Percentiles rank a stretch among this genome's conserved stretches.
Evolutionary conservation across 306 rosid genomes (phyloP).

Genomic region (Vicia villosa): DNA sequence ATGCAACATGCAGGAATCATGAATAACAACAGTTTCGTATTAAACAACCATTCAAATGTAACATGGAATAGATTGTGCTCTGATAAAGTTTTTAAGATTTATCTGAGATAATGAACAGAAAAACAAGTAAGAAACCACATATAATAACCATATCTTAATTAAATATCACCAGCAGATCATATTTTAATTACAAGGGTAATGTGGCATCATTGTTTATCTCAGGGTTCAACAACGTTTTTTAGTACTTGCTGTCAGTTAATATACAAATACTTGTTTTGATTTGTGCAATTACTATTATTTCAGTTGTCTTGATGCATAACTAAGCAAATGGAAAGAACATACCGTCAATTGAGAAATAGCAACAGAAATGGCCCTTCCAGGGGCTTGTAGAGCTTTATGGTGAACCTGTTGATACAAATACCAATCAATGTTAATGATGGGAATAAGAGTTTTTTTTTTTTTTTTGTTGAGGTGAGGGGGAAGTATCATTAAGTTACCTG

Average conservation of each 20-base stretch:
- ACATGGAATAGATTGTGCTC: too few relatives aligned
- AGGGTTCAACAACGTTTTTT: conserved; percentile 3
- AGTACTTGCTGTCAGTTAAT: not conserved
- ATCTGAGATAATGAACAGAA: not conserved
- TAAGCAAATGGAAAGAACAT: conserved; percentile 14
- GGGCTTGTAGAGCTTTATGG: conserved; percentile 99
- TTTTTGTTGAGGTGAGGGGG: not conserved
- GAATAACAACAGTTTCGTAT: too few relatives aligned
- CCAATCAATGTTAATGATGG: conserved; percentile 32
- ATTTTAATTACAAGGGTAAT: not conserved
- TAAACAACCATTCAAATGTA: too few relatives aligned
- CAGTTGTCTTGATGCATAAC: not conserved
- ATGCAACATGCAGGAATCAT: too few relatives aligned
- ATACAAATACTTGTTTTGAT: not conserved
- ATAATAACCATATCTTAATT: not conserved
- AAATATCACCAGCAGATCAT: conserved; percentile 10
- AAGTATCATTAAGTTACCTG: conserved; percentile 60
- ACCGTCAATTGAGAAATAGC: conserved; percentile 85
- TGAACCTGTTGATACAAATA: conserved; percentile 62
- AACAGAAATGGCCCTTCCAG: conserved; percentile 96
- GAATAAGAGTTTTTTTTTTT: conserved; percentile 1
- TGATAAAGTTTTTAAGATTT: too few relatives aligned
- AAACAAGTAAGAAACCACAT: too few relatives aligned
- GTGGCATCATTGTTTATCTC: conserved; percentile 11
- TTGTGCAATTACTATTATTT: not conserved